Base-by-base conservation (phyloP, 2,329 filamentous ascomycete genomes). In the Apiospora sp. region DNA sequence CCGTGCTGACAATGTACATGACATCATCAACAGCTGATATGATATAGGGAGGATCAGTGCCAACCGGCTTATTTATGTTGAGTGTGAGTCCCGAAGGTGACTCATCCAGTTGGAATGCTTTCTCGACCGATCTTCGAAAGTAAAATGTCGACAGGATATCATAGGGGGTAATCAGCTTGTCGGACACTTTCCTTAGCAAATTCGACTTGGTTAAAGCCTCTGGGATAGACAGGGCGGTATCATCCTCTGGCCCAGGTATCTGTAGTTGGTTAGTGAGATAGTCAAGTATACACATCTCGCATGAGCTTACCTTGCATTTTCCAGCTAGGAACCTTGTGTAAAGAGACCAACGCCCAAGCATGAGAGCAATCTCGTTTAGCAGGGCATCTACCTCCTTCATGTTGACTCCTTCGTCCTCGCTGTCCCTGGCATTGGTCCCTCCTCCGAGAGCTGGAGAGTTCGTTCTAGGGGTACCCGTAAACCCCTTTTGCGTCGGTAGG, bases 1-100 rank as follows among this genome's bases (percentile, higher is more conserved):
- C 93, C 69, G 96, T 92, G 80, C 97, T 97, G 80, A 98, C 94
- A 77, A 99, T 98, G 83, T 98, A 99, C 96, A 99, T 98, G 79
- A 98, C 95, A 84, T 98, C 96, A 84, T 99, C 96, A 12, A 99
- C 95, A 0, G 96, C 95, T 1, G 95, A 95, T 61, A 96, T 96
- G 78, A 99, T 98, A 79, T 94, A 97, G 0, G 96, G 96, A 3
- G 94, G 90, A 77, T 95, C 94, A 72, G 92, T 89, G 70, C 92
- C 90, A 61, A 98, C 86, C 4, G 92, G 87, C 78, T 88, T 93
- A 78, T 88, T 92, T 58, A 92, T 87, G 79, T 92, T 94, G 46
- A 99, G 86, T 0, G 93, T 93, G 27, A 99, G 85, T 27, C 94
- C 94, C 0, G 88, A 84, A 0, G 96, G 96, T 27, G 92, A 89